Percentiles rank a stretch among this genome's conserved stretches.
Conservation (phyloP, 2,329 filamentous ascomycete species). For the Anisogramma anomala region DNA sequence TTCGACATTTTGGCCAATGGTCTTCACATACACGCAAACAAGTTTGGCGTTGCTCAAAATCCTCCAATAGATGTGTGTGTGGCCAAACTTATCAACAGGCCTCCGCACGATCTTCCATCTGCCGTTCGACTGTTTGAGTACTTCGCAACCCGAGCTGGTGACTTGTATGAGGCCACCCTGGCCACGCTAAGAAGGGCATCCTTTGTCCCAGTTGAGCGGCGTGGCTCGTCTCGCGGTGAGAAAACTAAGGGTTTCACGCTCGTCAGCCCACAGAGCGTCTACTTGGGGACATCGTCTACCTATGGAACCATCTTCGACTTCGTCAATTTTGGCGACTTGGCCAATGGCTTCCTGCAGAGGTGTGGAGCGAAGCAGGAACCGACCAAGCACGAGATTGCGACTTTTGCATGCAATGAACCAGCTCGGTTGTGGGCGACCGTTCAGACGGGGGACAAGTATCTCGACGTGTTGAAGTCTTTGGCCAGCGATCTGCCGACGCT, state of each 20-base stretch:
- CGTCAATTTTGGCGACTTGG: conserved; percentile 81
- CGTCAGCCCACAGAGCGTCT: conserved; percentile 62
- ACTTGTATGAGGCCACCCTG: conserved; percentile 53
- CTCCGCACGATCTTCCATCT: conserved; percentile 54
- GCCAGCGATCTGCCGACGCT: conserved; percentile 60
- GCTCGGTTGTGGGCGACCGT: conserved; percentile 69
- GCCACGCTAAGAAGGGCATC: conserved; percentile 49
- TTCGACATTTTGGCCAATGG: conserved; percentile 68
- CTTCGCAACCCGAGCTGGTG: conserved; percentile 63
- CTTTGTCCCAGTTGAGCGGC: conserved; percentile 56
- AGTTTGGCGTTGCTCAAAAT: conserved; percentile 77
- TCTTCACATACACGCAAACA: conserved; percentile 66
- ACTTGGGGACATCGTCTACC: conserved; percentile 57
- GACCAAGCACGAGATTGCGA: conserved; percentile 72
- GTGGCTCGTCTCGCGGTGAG: background rate
- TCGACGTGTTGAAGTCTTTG: conserved; percentile 68
- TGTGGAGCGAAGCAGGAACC: conserved; percentile 89
- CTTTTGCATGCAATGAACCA: conserved; percentile 73
- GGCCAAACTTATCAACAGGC: conserved; percentile 56
- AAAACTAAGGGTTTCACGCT: conserved; percentile 32
- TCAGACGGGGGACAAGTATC: conserved; percentile 73
- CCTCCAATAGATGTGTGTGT: conserved; percentile 71
- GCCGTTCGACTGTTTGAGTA: conserved; percentile 72
- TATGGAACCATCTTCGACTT: conserved; percentile 95
- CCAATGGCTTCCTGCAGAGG: conserved; percentile 77